Conservation (phyloP, 441 rosid species). For the Rhodomyrtus psidioides region DNA sequence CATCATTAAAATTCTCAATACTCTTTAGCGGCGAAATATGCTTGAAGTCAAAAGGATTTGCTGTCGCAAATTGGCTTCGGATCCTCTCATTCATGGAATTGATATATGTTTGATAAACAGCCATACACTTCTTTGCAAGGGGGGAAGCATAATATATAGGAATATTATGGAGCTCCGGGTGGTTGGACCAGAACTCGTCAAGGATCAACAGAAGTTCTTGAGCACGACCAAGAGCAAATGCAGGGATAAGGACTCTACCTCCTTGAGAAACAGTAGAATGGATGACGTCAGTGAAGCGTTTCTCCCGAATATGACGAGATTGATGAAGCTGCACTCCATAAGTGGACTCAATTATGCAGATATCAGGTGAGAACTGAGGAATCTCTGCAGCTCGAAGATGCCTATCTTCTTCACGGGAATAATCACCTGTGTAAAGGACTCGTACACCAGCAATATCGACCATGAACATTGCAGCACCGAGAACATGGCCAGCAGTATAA, state of each 20-base stretch:
- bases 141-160: neutral
- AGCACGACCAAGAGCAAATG: neutral
- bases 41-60: neutral
- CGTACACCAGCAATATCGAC: neutral
- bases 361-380: neutral
- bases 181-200: neutral
- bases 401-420: neutral
- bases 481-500: neutral
- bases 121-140: neutral
- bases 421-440: neutral
- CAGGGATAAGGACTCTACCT: neutral
- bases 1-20: neutral
- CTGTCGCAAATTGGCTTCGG: neutral
- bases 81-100: neutral
- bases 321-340: neutral
- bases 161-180: neutral
- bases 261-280: neutral
- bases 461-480: neutral
- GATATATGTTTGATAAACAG: neutral
- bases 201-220: neutral
- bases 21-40: neutral
- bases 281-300: neutral
- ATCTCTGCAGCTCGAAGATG: neutral
- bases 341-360: neutral
- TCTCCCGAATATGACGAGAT: neutral